Evolutionary conservation across 306 rosid species (phyloP).

Genomic region (peach (Prunus persica)): DNA sequence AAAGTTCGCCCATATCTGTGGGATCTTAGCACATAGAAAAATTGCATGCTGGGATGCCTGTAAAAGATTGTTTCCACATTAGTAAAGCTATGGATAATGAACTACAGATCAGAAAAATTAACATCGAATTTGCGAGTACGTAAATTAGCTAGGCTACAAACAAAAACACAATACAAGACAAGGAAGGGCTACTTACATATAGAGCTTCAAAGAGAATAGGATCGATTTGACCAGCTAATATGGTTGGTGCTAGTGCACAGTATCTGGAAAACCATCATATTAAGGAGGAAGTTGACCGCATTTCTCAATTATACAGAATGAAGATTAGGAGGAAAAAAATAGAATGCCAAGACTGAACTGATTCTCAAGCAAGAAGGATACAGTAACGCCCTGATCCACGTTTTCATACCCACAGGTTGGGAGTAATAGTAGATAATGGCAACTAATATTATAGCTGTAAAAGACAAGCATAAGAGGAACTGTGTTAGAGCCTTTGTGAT

Average conservation of each 20-base stretch:
- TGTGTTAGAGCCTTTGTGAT: slow-evolving; percentile 32
- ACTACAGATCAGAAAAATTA: slow-evolving; percentile 7
- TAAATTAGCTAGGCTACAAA: background rate
- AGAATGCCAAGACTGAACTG: slow-evolving; percentile 18
- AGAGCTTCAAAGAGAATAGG: slow-evolving; percentile 90
- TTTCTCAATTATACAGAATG: slow-evolving; percentile 21
- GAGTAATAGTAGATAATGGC: slow-evolving; percentile 88
- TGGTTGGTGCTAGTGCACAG: slow-evolving; percentile 85
- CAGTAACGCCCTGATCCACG: slow-evolving; percentile 82
- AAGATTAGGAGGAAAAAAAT: background rate
- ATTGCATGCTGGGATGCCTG: slow-evolving; percentile 95
- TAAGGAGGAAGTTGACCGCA: slow-evolving; percentile 47
- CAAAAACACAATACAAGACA: slow-evolving; percentile 6
- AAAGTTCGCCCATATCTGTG: slow-evolving; percentile 92
- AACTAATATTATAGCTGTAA: slow-evolving; percentile 73
- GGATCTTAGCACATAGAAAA: slow-evolving; percentile 89
- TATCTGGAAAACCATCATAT: slow-evolving; percentile 62
- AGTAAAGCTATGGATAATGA: slow-evolving; percentile 19
- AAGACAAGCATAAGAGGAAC: slow-evolving; percentile 28
- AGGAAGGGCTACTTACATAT: slow-evolving; percentile 62
- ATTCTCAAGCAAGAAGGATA: slow-evolving; percentile 54
- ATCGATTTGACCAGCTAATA: slow-evolving; percentile 82
- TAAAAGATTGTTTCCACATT: slow-evolving; percentile 35
- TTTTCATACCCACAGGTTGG: slow-evolving; percentile 59
- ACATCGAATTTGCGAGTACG: background rate